Conservation (phyloP, 805 yeast species). For the Candida insectalens region DNA sequence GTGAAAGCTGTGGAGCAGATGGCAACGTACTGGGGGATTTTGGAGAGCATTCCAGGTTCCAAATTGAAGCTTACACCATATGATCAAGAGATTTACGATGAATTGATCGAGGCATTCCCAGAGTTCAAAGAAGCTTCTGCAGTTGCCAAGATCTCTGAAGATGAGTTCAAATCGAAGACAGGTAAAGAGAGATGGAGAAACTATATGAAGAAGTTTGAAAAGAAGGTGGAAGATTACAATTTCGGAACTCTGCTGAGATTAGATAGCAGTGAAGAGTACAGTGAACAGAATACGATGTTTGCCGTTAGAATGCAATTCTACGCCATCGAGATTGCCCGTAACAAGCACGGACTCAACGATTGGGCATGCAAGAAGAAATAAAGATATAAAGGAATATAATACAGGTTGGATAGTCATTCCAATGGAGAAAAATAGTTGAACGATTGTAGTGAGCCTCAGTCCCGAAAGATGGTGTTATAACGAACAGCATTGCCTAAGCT, state of each 20-base stretch:
- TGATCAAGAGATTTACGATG: constrained; percentile 61
- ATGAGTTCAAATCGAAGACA: constrained; percentile 64
- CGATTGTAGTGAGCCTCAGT: constrained; percentile 6
- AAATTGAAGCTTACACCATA: constrained; percentile 60
- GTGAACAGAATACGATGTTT: constrained; percentile 76
- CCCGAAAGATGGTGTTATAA: constrained; percentile 17
- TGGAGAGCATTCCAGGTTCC: constrained; percentile 70
- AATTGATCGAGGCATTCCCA: constrained; percentile 70
- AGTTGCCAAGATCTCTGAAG: constrained; percentile 57
- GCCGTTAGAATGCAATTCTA: constrained; percentile 91
- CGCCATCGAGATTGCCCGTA: constrained; percentile 91
- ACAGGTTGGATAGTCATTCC: too few species aligned
- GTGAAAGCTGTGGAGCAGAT: constrained; percentile 96
- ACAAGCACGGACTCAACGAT: constrained; percentile 82
- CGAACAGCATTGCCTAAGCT: constrained; percentile 17
- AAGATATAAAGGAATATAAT: too few species aligned
- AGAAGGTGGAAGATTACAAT: constrained; percentile 77
- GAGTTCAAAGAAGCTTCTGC: constrained; percentile 60
- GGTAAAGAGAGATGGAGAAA: constrained; percentile 91
- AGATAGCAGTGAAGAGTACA: constrained; percentile 64
- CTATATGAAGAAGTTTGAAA: constrained; percentile 75
- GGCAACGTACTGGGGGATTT: constrained; percentile 82
- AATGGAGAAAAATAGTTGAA: neutral
- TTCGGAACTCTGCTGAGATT: constrained; percentile 89
- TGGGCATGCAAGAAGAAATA: constrained; percentile 53